phyloP scores from a whole-genome alignment of 768 basidiomycete species.

The Trametes gibbosa region DNA sequence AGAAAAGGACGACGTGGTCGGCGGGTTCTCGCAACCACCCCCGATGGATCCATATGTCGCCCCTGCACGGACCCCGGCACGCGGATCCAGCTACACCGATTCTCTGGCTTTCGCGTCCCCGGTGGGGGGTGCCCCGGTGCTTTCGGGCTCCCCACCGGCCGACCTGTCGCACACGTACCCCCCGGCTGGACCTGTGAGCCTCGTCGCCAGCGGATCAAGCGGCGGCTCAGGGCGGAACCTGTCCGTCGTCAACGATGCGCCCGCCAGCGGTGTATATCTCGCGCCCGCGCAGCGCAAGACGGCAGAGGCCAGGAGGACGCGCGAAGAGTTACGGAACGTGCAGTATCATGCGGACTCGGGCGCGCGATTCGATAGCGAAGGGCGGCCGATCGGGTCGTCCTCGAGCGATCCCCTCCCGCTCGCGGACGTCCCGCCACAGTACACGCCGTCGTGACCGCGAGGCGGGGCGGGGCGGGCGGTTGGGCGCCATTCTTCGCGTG shows the following conservation, averaged over 20 bases:
- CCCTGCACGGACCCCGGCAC: background rate
- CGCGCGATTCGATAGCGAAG: conserved; percentile 19
- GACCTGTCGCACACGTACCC: conserved; percentile 12
- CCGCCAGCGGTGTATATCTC: background rate
- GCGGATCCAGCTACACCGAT: background rate
- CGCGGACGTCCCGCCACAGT: conserved; percentile 14
- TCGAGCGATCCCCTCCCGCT: background rate
- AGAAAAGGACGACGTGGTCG: conserved; percentile 6
- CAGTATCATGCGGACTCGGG: conserved; percentile 25
- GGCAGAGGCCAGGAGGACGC: conserved; percentile 9
- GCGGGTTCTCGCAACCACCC: background rate
- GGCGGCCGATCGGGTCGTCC: conserved; percentile 1
- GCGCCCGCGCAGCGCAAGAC: conserved; percentile 21
- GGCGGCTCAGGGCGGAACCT: conserved; percentile 9
- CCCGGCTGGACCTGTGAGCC: background rate
- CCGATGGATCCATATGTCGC: conserved; percentile 12
- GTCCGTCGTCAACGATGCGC: conserved; percentile 10
- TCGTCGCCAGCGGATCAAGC: background rate
- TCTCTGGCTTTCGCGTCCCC: background rate
- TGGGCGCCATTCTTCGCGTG: background rate
- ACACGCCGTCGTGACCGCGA: conserved; percentile 6
- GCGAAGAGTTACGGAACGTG: background rate
- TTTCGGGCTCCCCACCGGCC: no score
- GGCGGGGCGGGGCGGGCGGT: background rate
- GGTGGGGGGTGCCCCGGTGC: no score